These are phyloP conservation scores for Zygosaccharomyces rouxii DNA, from an alignment of 805 yeast species.

Conservation along the genomic window DNA sequence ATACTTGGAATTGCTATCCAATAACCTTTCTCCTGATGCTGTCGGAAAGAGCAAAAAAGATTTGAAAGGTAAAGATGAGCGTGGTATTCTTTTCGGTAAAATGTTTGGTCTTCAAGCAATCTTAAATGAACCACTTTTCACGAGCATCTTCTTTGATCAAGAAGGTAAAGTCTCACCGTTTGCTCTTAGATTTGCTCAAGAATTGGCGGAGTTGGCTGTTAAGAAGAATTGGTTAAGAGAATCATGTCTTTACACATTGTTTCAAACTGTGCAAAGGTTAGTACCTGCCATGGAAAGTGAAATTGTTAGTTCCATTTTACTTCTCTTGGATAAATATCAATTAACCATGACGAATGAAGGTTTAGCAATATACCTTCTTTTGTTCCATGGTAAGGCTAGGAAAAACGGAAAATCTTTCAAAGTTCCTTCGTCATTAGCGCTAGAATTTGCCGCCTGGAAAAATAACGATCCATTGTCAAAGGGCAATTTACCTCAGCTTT, in stretches of 20 bases:
- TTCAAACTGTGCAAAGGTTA: conserved; percentile 43
- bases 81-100: conserved; percentile 76
- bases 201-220: conserved; percentile 53
- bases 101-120: conserved; percentile 80
- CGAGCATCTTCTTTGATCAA: conserved; percentile 28
- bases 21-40: conserved; percentile 38
- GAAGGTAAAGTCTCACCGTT: conserved; percentile 29
- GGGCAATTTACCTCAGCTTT: conserved; percentile 57
- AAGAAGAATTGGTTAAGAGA: conserved; percentile 84
- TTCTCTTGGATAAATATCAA: conserved; percentile 46
- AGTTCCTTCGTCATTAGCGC: conserved; percentile 9
- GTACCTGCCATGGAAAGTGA: conserved; percentile 20
- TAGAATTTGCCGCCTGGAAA: conserved; percentile 50
- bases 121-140: conserved; percentile 47
- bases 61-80: conserved; percentile 74
- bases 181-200: conserved; percentile 40
- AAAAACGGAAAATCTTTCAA: conserved; percentile 2
- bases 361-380: conserved; percentile 55
- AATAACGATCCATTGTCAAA: conserved; percentile 66
- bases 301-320: conserved; percentile 35
- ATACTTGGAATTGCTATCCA: conserved; percentile 22
- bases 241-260: conserved; percentile 67
- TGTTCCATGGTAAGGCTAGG: conserved; percentile 15
- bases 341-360: conserved; percentile 75
- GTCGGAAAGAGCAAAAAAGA: conserved; percentile 39